Percentiles rank a stretch among this genome's conserved stretches.
Evolutionary conservation across 2,329 filamentous ascomycete genomes (phyloP).

Genomic region (Arthrobotrys pseudoclavata): DNA sequence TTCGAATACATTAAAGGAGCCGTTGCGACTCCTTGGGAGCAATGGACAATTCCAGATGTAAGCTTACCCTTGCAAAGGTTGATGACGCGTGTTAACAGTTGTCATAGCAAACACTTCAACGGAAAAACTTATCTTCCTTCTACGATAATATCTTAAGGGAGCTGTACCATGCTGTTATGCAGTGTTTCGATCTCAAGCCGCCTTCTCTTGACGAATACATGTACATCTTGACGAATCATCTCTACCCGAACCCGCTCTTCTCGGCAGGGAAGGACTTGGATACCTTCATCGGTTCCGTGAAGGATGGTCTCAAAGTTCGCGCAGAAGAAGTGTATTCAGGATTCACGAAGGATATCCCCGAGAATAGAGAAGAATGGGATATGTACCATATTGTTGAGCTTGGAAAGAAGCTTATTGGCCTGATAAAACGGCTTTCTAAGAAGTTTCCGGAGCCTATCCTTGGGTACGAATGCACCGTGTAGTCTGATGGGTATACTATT

Average conservation of each 20-base stretch:
- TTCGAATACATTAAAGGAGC: conserved; percentile 83
- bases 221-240: conserved; percentile 83
- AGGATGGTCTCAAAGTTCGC: conserved; percentile 79
- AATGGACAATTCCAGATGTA: conserved; percentile 69
- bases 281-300: conserved; percentile 79
- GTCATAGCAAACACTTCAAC: conserved; percentile 71
- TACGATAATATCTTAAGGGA: conserved; percentile 88
- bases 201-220: conserved; percentile 84
- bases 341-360: conserved; percentile 84
- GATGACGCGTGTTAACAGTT: conserved; percentile 9
- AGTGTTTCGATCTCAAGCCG: conserved; percentile 89
- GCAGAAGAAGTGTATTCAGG: conserved; percentile 84
- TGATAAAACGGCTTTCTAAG: conserved; percentile 91
- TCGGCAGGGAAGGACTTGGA: conserved; percentile 76
- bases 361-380: conserved; percentile 85
- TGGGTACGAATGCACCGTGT: conserved; percentile 52
- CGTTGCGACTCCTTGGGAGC: conserved; percentile 66
- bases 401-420: conserved; percentile 84
- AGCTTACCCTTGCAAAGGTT: background rate
- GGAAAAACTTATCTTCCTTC: conserved; percentile 79
- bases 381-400: conserved; percentile 91
- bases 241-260: conserved; percentile 83
- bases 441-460: conserved; percentile 74
- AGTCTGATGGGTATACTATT: background rate
- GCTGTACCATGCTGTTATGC: conserved; percentile 86